Evolutionary conservation across 352 stramenopile genomes (phyloP).

Genomic region (Thalassiosira delicatula): DNA sequence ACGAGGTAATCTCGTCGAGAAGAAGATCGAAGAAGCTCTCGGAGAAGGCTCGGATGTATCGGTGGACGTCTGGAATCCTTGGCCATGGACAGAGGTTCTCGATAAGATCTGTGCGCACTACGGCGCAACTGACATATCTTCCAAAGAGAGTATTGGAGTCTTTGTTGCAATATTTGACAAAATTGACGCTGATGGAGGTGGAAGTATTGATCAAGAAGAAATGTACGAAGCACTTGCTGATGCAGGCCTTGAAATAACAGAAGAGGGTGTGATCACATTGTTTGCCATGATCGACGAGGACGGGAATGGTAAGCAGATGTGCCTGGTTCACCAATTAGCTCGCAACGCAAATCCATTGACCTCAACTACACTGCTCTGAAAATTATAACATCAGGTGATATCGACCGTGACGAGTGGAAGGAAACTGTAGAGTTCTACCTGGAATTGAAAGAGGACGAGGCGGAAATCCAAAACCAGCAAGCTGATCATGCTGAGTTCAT

Average conservation of each 20-base stretch:
- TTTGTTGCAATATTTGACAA: conserved; percentile 15
- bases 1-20: conserved; percentile 15
- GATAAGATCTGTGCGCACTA: conserved; percentile 25
- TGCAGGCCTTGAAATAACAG: conserved; percentile 35
- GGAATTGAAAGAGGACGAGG: conserved; percentile 34
- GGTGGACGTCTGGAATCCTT: conserved; percentile 35
- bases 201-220: conserved; percentile 25
- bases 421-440: conserved; percentile 36
- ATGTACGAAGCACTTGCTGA: conserved; percentile 23
- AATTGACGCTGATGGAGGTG: conserved; percentile 40
- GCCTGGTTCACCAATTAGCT: too few relatives aligned
- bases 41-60: neutral
- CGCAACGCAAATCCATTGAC: too few relatives aligned
- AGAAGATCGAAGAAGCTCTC: conserved; percentile 4
- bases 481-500: neutral
- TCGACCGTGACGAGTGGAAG: conserved; percentile 41
- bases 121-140: neutral
- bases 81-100: conserved; percentile 32
- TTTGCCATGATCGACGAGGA: conserved; percentile 47
- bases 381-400: conserved; percentile 25
- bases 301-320: conserved; percentile 22
- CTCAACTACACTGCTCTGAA: too few relatives aligned
- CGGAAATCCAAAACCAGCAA: conserved; percentile 5
- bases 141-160: neutral
- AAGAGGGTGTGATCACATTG: conserved; percentile 38